Conservation (phyloP, 163 green algal species). For the Chloromonas sp. region DNA sequence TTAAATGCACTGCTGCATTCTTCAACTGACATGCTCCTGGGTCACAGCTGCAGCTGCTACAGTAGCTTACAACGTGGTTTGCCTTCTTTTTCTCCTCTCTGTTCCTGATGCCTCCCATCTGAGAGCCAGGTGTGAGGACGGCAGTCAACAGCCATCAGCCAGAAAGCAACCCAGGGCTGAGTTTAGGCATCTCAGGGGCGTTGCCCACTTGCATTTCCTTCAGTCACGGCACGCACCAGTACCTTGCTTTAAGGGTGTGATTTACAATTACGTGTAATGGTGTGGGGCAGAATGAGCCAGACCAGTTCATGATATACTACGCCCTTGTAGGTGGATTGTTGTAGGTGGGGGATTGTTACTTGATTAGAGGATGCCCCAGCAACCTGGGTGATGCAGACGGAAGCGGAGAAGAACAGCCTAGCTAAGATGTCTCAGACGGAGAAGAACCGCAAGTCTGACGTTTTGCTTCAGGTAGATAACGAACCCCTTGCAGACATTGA, state of each 20-base stretch:
- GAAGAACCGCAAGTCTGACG: neutral
- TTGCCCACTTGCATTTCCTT: no score
- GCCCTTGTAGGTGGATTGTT: neutral
- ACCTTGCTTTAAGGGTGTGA: no score
- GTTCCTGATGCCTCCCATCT: conserved; percentile 74
- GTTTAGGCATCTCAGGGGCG: no score
- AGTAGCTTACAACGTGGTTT: conserved; percentile 26
- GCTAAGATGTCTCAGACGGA: neutral
- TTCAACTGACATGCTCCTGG: neutral
- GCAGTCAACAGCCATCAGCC: no score
- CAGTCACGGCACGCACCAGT: no score
- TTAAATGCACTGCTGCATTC: neutral
- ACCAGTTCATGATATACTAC: neutral
- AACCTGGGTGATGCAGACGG: neutral
- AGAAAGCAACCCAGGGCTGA: no score
- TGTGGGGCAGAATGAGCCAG: no score
- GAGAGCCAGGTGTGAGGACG: no score
- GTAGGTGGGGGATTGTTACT: neutral
- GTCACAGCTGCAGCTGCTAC: neutral
- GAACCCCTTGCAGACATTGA: no score
- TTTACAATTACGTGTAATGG: no score
- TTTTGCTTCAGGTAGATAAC: neutral
- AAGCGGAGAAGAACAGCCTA: neutral
- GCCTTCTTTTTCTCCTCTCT: conserved; percentile 63
- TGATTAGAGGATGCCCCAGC: neutral